phyloP scores from a whole-genome alignment of 345 rosid species.

The Nasturtium officinale region DNA sequence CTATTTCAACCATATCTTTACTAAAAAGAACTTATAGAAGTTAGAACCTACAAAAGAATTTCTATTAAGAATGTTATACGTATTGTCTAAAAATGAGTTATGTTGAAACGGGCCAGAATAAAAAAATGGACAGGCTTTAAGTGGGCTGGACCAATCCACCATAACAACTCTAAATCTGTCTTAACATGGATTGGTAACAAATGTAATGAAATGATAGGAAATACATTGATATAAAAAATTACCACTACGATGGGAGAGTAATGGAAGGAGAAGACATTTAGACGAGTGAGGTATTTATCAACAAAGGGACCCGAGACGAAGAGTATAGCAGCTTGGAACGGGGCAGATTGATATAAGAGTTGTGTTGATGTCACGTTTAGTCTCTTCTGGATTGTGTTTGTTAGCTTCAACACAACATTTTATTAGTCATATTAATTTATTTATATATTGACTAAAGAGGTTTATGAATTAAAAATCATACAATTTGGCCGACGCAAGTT shows the following conservation, averaged over 20 bases:
- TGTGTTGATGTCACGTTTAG: slow-evolving; percentile 94
- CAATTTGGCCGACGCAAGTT: slow-evolving; percentile 97
- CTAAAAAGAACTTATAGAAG: background rate
- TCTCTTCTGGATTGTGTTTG: slow-evolving; percentile 94
- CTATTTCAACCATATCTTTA: background rate
- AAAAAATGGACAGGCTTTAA: background rate
- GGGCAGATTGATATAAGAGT: slow-evolving; percentile 94
- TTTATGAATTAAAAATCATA: slow-evolving; percentile 48
- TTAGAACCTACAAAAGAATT: no score
- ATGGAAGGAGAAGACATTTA: slow-evolving; percentile 79
- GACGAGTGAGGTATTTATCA: slow-evolving; percentile 80
- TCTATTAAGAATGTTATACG: background rate
- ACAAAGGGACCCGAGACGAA: slow-evolving; percentile 95
- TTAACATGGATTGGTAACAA: background rate
- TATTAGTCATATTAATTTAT: background rate
- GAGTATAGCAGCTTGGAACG: slow-evolving; percentile 96
- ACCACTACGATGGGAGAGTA: slow-evolving; percentile 84
- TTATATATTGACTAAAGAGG: background rate
- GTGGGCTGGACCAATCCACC: background rate
- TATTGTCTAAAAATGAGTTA: background rate
- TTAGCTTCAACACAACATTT: slow-evolving; percentile 58
- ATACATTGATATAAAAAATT: slow-evolving; percentile 14
- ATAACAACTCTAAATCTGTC: background rate
- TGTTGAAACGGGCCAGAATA: background rate
- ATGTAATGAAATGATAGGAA: background rate